Percentiles rank a stretch among this genome's conserved stretches.
Conservation (phyloP, 2,329 filamentous ascomycete species). For the Helotiales sp. region DNA sequence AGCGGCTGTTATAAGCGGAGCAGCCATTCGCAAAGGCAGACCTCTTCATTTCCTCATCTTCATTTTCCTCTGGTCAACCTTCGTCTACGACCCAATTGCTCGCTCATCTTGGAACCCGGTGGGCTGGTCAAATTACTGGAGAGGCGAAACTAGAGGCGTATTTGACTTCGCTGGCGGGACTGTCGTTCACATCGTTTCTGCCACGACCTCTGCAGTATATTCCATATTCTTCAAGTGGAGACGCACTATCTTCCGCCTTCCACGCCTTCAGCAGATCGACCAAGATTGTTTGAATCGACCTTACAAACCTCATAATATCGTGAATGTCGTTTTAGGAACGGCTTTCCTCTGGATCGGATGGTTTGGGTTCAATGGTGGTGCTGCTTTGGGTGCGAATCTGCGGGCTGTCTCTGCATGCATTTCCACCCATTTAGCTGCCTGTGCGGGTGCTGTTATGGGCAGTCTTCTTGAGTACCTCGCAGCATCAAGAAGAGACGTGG, state of each 20-base stretch:
- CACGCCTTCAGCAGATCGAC: constrained; percentile 34
- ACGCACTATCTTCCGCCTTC: constrained; percentile 45
- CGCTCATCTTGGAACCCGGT: constrained; percentile 78
- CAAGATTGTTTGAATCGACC: constrained; percentile 35
- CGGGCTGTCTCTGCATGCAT: constrained; percentile 87
- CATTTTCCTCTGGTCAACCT: constrained; percentile 71
- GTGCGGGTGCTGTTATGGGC: constrained; percentile 15
- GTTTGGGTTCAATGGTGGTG: constrained; percentile 94
- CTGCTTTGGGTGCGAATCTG: constrained; percentile 77
- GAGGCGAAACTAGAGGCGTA: constrained; percentile 46
- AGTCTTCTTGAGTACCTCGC: neutral
- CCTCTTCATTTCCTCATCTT: constrained; percentile 62
- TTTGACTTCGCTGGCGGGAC: constrained; percentile 74
- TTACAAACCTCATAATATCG: constrained; percentile 68
- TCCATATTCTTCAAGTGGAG: constrained; percentile 70
- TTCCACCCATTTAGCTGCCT: constrained; percentile 76
- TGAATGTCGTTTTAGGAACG: constrained; percentile 69
- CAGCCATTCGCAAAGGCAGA: constrained; percentile 63
- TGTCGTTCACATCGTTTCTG: constrained; percentile 60
- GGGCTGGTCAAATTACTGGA: constrained; percentile 64
- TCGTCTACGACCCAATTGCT: constrained; percentile 73
- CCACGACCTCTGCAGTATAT: constrained; percentile 73
- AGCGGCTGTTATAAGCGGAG: constrained; percentile 49
- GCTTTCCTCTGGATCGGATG: constrained; percentile 83
- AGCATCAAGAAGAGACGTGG: constrained; percentile 1